Evolutionary conservation across 1,284 basidiomycete species (phyloP), one percentile per base, ranked within the genome.

Genomic region (Fomitopsis palustris): DNA sequence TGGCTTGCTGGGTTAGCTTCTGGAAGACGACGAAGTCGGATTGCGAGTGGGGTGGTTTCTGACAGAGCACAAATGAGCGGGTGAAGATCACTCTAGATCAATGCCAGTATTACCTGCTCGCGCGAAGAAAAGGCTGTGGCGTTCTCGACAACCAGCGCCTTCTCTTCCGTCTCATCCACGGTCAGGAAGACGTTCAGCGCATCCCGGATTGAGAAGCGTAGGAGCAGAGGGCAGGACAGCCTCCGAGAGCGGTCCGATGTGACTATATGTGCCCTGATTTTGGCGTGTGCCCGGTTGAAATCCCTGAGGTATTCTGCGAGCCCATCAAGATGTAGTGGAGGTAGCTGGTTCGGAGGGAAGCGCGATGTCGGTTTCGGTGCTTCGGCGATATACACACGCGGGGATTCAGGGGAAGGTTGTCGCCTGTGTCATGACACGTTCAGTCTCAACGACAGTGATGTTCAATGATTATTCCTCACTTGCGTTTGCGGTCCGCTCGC

Each of bases 21-120:
- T 81, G 84, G 69, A 81, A 91, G 3, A 86, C 85, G 9, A 75
- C 67, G 70, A 79, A 90, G 31, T 84, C 81, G 9, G 87, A 89
- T 64, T 88, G 84, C 12, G 82, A 83, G 69, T 90, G 84, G 2
- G 86, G 83, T 14, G 80, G 72, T 74, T 84, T 87, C 87, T 88
- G 66, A 38, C 55, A 39, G 19, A 54, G 41, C 52, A n/a, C 39
- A 27, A 54, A 4, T 54, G 16, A 10, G 23, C 49, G 35, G 9
- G 12, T 33, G 17, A 6, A n/a, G 39, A 23, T 56, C 35, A 45
- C 19, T 27, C 29, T 59, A 41, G 12, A 38, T 37, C 33, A 14
- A 12, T 38, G 47, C 49, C 78, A 56, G 4, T 3, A 3, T 16
- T 64, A 86, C 88, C 75, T 77, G 79, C 74, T 91, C 88, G 65